Percentiles rank a stretch among this genome's conserved stretches.
Evolutionary conservation across 2,329 filamentous ascomycete species (phyloP).

Genomic region (Fusarium subglutinans): DNA sequence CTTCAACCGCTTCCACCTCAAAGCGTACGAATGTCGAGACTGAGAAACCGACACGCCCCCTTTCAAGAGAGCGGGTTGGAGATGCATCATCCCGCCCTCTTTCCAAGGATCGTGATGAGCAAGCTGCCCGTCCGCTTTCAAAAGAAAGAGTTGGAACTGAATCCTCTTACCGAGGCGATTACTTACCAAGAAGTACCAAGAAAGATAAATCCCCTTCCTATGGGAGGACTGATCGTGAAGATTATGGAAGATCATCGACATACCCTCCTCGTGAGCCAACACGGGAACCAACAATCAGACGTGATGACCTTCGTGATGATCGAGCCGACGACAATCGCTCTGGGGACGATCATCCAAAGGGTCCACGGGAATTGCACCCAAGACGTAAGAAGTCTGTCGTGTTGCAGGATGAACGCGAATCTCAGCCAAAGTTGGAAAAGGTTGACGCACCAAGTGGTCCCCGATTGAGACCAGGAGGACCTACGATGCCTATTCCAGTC

Average conservation of each 20-base stretch:
- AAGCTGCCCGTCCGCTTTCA: conserved; percentile 44
- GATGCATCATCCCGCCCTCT: conserved; percentile 40
- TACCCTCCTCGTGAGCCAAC: conserved; percentile 20
- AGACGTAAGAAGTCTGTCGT: conserved; percentile 49
- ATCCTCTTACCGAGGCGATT: conserved; percentile 40
- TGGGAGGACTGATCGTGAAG: conserved; percentile 37
- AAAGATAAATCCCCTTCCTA: conserved; percentile 46
- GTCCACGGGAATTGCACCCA: conserved; percentile 40
- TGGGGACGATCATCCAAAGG: conserved; percentile 51
- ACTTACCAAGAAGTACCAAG: conserved; percentile 41
- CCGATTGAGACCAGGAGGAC: conserved; percentile 49
- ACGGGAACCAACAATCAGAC: conserved; percentile 20
- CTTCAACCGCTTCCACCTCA: conserved; percentile 42
- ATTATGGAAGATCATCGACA: conserved; percentile 19
- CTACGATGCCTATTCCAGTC: conserved; percentile 48
- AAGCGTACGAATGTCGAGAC: conserved; percentile 45
- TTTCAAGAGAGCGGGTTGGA: conserved; percentile 46
- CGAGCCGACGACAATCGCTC: conserved; percentile 47
- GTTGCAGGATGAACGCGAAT: conserved; percentile 48
- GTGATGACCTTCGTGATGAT: conserved; percentile 43
- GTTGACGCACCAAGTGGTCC: conserved; percentile 30
- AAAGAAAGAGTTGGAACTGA: conserved; percentile 42
- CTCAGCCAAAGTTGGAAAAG: conserved; percentile 39
- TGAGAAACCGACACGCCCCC: conserved; percentile 40
- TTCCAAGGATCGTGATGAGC: conserved; percentile 46